Percentiles rank a stretch among this genome's conserved stretches.
phyloP scores from a whole-genome alignment of 495 filamentous ascomycete genomes.

The Penicillium coffeae region DNA sequence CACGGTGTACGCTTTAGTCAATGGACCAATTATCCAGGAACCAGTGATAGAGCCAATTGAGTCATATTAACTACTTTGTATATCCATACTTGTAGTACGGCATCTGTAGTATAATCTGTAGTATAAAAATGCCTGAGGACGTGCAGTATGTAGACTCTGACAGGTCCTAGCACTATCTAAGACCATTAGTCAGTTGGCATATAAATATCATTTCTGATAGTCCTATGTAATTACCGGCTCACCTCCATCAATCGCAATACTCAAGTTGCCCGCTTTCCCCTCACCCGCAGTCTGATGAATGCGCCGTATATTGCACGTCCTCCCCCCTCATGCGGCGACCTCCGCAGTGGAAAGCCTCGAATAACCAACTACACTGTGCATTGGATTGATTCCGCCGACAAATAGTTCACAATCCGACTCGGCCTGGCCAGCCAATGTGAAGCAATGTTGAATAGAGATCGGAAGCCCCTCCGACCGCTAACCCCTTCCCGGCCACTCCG shows the following conservation, averaged over 20 bases:
- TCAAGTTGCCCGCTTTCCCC: background rate
- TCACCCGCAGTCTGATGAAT: conserved; percentile 3
- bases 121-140: background rate
- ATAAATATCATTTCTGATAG: too few species aligned
- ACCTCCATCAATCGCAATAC: too few species aligned
- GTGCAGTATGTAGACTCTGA: too few species aligned
- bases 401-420: conserved; percentile 4
- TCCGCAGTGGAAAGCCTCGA: conserved; percentile 7
- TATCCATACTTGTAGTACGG: too few species aligned
- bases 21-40: too few species aligned
- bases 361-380: background rate
- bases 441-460: conserved; percentile 1
- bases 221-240: too few species aligned
- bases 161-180: too few species aligned
- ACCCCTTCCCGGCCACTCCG: background rate
- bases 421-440: conserved; percentile 1
- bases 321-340: conserved; percentile 11
- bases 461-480: conserved; percentile 5
- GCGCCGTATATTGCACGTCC: conserved; percentile 10
- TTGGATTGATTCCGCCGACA: background rate
- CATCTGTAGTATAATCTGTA: background rate
- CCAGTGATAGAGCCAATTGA: too few species aligned
- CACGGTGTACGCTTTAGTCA: too few species aligned
- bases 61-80: too few species aligned
- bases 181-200: background rate